Evolutionary conservation across 352 stramenopile genomes (phyloP).

Genomic region (Globisporangium takayamanum): DNA sequence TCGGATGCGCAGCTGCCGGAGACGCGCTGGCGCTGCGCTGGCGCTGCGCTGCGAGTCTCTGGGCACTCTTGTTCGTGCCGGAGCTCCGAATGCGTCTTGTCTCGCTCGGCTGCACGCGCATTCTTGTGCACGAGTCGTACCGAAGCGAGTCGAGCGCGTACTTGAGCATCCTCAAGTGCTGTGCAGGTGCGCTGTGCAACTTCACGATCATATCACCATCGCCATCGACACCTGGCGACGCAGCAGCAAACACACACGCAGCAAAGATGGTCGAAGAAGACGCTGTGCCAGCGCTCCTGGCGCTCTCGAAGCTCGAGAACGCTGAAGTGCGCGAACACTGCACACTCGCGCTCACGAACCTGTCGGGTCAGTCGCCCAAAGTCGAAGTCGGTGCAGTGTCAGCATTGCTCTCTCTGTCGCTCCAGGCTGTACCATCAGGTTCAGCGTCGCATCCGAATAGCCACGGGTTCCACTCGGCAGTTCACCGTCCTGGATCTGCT

Average conservation of each 20-base stretch:
- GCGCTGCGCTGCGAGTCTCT: constrained; percentile 53
- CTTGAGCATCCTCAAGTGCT: constrained; percentile 47
- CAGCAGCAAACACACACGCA: constrained; percentile 21
- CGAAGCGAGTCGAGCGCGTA: constrained; percentile 14
- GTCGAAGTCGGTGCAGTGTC: constrained; percentile 65
- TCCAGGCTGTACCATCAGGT: constrained; percentile 16
- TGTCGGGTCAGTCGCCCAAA: constrained; percentile 58
- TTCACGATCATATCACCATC: constrained; percentile 29
- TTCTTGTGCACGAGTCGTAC: constrained; percentile 42
- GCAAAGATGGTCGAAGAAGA: constrained; percentile 55
- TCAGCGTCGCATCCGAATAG: not conserved
- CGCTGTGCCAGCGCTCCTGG: constrained; percentile 56
- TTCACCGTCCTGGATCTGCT: constrained; percentile 1
- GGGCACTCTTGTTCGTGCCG: constrained; percentile 36
- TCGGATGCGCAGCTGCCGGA: constrained; percentile 28
- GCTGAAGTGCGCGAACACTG: constrained; percentile 61
- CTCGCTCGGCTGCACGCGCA: constrained; percentile 30
- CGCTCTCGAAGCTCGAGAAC: constrained; percentile 52
- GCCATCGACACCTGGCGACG: constrained; percentile 7
- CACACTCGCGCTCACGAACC: constrained; percentile 62
- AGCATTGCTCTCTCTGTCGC: constrained; percentile 42
- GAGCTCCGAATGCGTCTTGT: constrained; percentile 44
- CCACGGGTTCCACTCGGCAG: not conserved
- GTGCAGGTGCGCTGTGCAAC: constrained; percentile 51
- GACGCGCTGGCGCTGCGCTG: constrained; percentile 57